phyloP scores from a whole-genome alignment of 2,329 filamentous ascomycete genomes.

The Diaporthe sp. region DNA sequence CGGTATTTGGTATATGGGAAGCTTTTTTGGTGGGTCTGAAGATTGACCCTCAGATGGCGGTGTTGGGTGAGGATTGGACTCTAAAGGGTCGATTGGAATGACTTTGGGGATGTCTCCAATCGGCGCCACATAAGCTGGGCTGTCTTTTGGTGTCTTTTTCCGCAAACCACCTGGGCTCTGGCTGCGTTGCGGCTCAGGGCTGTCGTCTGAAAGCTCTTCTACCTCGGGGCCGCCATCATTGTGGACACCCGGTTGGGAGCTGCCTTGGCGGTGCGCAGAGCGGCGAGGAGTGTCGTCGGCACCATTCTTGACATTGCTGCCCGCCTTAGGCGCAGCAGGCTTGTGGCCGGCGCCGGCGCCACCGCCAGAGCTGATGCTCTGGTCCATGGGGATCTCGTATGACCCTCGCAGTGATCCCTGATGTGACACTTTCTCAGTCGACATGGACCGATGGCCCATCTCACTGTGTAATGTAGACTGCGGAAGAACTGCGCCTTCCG shows the following conservation, averaged over 20 bases:
- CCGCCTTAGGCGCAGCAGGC: conserved; percentile 29
- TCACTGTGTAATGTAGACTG: neutral
- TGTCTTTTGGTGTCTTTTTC: conserved; percentile 42
- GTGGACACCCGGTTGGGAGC: neutral
- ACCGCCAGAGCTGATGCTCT: conserved; percentile 20
- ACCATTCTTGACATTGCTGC: conserved; percentile 9
- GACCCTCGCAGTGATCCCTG: conserved; percentile 33
- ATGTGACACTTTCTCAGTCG: conserved; percentile 31
- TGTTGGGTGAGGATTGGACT: conserved; percentile 35
- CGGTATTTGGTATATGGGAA: conserved; percentile 47
- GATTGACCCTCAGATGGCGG: conserved; percentile 17
- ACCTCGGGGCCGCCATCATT: conserved; percentile 36
- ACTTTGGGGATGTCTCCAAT: conserved; percentile 53
- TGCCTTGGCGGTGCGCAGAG: conserved; percentile 2
- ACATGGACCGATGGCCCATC: conserved; percentile 13
- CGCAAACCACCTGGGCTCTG: conserved; percentile 29
- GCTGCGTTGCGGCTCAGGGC: neutral
- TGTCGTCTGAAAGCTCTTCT: conserved; percentile 35
- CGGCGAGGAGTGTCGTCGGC: neutral
- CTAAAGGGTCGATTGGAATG: conserved; percentile 53
- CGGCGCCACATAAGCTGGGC: conserved; percentile 55
- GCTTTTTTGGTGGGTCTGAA: conserved; percentile 43
- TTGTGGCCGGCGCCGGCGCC: conserved; percentile 22
- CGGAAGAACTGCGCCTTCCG: neutral
- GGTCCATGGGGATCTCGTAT: conserved; percentile 36